phyloP scores from a whole-genome alignment of 78 protist species.

The Diacronema lutheri region DNA sequence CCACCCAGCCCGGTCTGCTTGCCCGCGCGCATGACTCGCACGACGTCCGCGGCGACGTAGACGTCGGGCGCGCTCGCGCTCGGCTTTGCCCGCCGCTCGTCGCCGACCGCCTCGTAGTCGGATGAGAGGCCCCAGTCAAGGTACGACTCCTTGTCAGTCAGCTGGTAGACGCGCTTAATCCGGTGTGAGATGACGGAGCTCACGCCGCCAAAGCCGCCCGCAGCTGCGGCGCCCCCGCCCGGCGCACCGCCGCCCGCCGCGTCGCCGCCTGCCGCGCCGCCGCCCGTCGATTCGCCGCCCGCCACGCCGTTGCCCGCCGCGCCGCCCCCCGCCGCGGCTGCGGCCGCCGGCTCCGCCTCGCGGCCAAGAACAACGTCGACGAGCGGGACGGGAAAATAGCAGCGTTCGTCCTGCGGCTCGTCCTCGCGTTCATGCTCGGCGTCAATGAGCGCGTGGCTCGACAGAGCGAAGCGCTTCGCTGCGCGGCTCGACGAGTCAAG shows the following conservation, averaged over 20 bases:
- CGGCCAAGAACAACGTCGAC: neutral
- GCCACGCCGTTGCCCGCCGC: neutral
- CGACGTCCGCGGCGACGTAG: too few relatives aligned
- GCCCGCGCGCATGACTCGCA: neutral
- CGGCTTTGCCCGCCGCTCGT: too few relatives aligned
- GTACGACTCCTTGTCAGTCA: neutral
- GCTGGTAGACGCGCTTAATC: neutral
- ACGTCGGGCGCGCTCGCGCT: too few relatives aligned
- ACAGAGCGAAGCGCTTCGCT: neutral
- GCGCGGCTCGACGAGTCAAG: neutral
- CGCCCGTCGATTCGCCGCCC: too few relatives aligned
- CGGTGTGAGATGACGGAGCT: neutral
- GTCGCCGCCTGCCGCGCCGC: too few relatives aligned
- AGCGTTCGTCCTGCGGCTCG: neutral
- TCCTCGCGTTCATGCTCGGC: too few relatives aligned
- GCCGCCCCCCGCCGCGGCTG: neutral
- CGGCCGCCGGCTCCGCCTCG: neutral
- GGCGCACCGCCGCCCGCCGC: too few relatives aligned
- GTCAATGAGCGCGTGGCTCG: too few relatives aligned
- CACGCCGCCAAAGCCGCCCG: too few relatives aligned
- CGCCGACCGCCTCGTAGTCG: neutral
- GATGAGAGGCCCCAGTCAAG: slow-evolving; percentile 17
- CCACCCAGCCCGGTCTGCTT: neutral
- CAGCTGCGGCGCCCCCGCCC: too few relatives aligned
- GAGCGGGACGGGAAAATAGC: neutral